phyloP scores from a whole-genome alignment of 352 stramenopile species.

The Pythium chondricola region DNA sequence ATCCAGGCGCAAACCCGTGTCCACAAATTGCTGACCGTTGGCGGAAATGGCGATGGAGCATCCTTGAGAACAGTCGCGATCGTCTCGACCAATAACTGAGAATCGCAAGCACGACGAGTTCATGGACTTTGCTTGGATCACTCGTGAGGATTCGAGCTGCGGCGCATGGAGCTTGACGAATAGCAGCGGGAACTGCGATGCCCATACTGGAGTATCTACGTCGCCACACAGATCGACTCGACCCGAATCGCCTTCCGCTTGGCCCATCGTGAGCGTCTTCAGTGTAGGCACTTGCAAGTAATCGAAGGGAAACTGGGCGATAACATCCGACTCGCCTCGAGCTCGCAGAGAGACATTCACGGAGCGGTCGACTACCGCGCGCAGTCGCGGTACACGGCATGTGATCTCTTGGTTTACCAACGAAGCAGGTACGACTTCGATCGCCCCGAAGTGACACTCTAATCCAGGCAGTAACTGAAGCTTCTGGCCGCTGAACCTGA shows the following conservation, averaged over 20 bases:
- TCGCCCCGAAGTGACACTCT: slow-evolving; percentile 4
- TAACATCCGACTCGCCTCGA: background rate
- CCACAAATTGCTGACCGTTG: slow-evolving; percentile 7
- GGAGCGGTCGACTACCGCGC: background rate
- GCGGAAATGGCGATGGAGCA: slow-evolving; percentile 7
- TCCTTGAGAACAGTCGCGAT: background rate
- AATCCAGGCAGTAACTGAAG: slow-evolving; percentile 9
- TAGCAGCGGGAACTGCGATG: background rate
- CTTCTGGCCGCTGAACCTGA: slow-evolving; percentile 12
- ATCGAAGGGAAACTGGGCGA: slow-evolving; percentile 8
- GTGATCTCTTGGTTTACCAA: slow-evolving; percentile 1
- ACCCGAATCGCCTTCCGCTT: background rate
- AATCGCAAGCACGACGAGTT: too few species aligned
- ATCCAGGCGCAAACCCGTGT: slow-evolving; percentile 5
- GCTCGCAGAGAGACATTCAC: slow-evolving; percentile 15
- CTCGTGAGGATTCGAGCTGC: too few species aligned
- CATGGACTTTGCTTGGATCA: too few species aligned
- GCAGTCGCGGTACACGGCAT: slow-evolving; percentile 11
- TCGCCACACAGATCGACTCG: too few species aligned
- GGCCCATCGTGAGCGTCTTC: background rate
- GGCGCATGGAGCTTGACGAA: slow-evolving; percentile 13
- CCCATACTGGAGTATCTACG: too few species aligned
- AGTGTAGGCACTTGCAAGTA: slow-evolving; percentile 4
- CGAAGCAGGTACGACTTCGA: background rate
- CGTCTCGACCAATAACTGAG: background rate